Evolutionary conservation across 2,329 filamentous ascomycete genomes (phyloP), one percentile per base, ranked within the genome.

Genomic region (Exophiala viscosa): DNA sequence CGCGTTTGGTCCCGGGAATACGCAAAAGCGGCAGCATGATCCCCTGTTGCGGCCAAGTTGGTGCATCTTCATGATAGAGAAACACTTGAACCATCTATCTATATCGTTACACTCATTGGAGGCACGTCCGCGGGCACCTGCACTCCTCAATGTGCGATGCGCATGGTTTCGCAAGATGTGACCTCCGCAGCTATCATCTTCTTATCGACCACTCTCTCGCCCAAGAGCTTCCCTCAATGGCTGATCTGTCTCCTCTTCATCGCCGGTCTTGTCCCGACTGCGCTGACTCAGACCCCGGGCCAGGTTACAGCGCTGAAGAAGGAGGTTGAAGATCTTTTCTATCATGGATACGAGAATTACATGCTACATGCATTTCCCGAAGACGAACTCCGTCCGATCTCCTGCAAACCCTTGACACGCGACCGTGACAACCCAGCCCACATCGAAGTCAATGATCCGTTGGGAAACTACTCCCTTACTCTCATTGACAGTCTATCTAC

Each of bases 391-490:
- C 87, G 89, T 41, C 93, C 93, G 7, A 75, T 99, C 15, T 85
- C 89, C 20, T 99, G 93, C 71, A 76, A 76, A 13, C 90, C 93
- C 5, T 77, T 97, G 64, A 90, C 88, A 36, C 86, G 93, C 70
- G 91, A 96, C 73, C 81, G 82, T 63, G 76, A 83, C 43, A 88
- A 96, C 66, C 86, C 88, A 1, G 80, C 80, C 52, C 87, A 95
- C 65, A 83, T 93, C 62, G 91, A 90, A 63, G 77, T 96, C 57
- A 97, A 97, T 73, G 93, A 99, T 70, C 91, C 95, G 11, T 80
- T 99, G 39, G 93, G 93, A 3, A 97, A 99, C 73, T 99, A 97
- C 73, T 96, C 91, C 50, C 76, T 99, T 58, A 97, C 93, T 1
- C 77, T 97, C 43, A 91, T 99, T 66, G 93, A 99, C 72, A 96